Evolutionary conservation across 1,284 basidiomycete genomes (phyloP).

Genomic region (Ustilago nuda): DNA sequence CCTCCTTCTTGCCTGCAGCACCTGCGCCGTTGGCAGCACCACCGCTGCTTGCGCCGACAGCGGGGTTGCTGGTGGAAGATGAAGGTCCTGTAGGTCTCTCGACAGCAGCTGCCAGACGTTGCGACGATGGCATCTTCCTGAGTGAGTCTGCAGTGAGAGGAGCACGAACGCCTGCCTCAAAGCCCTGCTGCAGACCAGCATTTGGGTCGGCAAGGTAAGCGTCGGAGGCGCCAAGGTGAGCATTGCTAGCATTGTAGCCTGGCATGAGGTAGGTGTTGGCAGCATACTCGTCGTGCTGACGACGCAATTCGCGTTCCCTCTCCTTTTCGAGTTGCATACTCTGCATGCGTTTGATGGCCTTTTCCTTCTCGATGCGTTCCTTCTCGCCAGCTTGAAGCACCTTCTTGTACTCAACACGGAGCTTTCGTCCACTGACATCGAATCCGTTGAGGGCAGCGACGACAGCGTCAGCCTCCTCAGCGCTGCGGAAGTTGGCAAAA

Average conservation of each 20-base stretch:
- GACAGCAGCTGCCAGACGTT: constrained; percentile 21
- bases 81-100: constrained; percentile 35
- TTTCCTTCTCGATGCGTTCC: constrained; percentile 98
- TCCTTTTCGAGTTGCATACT: constrained; percentile 66
- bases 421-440: constrained; percentile 96
- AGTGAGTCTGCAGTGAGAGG: constrained; percentile 55
- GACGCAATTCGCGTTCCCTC: constrained; percentile 52
- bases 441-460: constrained; percentile 90
- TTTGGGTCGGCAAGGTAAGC: constrained; percentile 18
- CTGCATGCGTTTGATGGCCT: constrained; percentile 97
- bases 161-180: constrained; percentile 19
- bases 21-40: constrained; percentile 72
- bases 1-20: constrained; percentile 71
- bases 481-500: constrained; percentile 96
- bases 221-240: constrained; percentile 19
- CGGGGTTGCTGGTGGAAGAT: constrained; percentile 53
- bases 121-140: constrained; percentile 44
- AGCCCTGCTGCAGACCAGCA: constrained; percentile 17
- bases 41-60: constrained; percentile 73
- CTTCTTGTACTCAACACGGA: constrained; percentile 99
- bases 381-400: constrained; percentile 98
- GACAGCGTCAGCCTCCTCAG: constrained; percentile 91
- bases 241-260: constrained; percentile 22
- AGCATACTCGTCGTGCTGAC: constrained; percentile 54
- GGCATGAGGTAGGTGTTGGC: constrained; percentile 51